phyloP scores from a whole-genome alignment of 306 rosid species.

The Fragaria ananassa region DNA sequence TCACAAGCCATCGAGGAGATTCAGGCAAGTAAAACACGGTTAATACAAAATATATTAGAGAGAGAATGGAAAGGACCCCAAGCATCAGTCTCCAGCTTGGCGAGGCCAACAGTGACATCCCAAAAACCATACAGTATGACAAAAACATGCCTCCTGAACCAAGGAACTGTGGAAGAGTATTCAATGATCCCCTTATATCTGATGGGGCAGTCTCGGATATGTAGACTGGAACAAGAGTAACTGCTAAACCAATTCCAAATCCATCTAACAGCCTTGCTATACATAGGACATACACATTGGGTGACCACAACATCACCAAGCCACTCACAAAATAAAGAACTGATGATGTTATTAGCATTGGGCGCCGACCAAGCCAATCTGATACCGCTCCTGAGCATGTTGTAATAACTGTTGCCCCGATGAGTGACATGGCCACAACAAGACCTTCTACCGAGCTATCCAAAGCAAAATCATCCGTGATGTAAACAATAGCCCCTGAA shows the following conservation, averaged over 20 bases:
- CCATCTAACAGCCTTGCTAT: constrained; percentile 70
- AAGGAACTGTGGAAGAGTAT: constrained; percentile 79
- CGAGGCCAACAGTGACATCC: constrained; percentile 49
- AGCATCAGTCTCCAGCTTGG: constrained; percentile 83
- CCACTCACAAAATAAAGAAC: constrained; percentile 60
- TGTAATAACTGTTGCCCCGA: constrained; percentile 72
- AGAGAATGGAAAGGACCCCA: constrained; percentile 68
- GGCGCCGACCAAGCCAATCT: constrained; percentile 67
- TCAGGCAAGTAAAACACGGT: constrained; percentile 75
- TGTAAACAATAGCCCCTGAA: constrained; percentile 70
- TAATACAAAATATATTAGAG: constrained; percentile 52
- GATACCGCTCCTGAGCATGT: constrained; percentile 65
- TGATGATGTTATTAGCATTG: constrained; percentile 69
- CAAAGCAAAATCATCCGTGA: constrained; percentile 52
- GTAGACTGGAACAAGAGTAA: constrained; percentile 68
- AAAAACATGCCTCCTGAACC: constrained; percentile 84
- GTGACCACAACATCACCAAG: constrained; percentile 77
- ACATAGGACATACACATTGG: constrained; percentile 66
- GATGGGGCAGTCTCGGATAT: constrained; percentile 86
- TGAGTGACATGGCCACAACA: constrained; percentile 80
- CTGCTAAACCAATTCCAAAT: constrained; percentile 84
- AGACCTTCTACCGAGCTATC: constrained; percentile 58
- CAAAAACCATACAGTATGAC: constrained; percentile 70
- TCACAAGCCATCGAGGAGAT: constrained; percentile 89
- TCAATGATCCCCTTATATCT: constrained; percentile 72